Percentiles rank a stretch among this genome's conserved stretches.
phyloP scores from a whole-genome alignment of 176 grass and related monocot genomes.

The Poa pratensis region DNA sequence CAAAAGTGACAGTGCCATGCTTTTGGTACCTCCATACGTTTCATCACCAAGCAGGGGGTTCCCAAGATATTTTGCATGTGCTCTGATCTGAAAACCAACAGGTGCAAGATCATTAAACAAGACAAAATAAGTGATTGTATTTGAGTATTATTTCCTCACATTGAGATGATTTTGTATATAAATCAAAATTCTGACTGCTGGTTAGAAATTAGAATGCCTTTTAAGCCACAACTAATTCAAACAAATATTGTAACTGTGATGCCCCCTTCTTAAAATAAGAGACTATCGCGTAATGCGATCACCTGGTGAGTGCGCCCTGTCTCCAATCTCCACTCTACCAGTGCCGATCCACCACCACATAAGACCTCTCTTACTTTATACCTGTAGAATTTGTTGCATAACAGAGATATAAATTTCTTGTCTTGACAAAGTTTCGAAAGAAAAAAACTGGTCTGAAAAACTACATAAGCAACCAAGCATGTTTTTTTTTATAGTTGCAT shows the following conservation, averaged over 20 bases:
- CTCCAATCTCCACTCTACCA: slow-evolving; percentile 93
- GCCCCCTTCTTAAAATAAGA: not conserved
- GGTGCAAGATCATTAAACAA: slow-evolving; percentile 9
- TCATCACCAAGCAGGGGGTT: slow-evolving; percentile 85
- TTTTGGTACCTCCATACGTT: slow-evolving; percentile 90
- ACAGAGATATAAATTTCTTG: not conserved
- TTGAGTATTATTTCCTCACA: not conserved
- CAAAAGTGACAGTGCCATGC: slow-evolving; percentile 72
- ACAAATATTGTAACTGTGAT: not conserved
- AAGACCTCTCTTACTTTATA: slow-evolving; percentile 83
- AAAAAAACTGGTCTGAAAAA: not conserved
- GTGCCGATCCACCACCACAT: slow-evolving; percentile 67
- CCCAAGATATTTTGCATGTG: slow-evolving; percentile 86
- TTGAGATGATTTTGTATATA: not conserved
- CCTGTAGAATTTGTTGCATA: slow-evolving; percentile 46
- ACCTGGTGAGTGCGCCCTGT: slow-evolving; percentile 96
- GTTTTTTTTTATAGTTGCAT: not conserved
- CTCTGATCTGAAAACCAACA: slow-evolving; percentile 64
- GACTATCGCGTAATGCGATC: not conserved
- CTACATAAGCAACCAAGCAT: not conserved
- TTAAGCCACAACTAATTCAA: not conserved
- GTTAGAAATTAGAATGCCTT: not conserved
- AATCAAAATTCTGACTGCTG: not conserved
- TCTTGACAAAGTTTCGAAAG: not conserved
- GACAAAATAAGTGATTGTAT: not conserved